Percentiles rank a stretch among this genome's conserved stretches.
Evolutionary conservation across 805 yeast genomes (phyloP).

Genomic region (Candida railenensis): DNA sequence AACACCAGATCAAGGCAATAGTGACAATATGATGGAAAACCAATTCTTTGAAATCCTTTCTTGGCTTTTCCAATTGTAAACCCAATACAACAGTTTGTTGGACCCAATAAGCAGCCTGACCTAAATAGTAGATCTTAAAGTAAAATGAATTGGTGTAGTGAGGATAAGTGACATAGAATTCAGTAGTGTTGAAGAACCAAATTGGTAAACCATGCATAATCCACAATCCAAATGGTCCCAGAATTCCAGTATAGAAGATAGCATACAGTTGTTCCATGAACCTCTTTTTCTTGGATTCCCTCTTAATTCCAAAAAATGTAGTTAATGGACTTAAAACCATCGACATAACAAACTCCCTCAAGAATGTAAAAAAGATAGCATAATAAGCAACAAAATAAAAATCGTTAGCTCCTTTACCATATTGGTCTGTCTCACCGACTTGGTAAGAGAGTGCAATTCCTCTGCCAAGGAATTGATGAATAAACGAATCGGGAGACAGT

Average conservation of each 20-base stretch:
- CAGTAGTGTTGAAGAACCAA: conserved; percentile 86
- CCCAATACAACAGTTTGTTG: conserved; percentile 87
- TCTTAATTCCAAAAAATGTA: conserved; percentile 44
- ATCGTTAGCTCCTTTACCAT: conserved; percentile 88
- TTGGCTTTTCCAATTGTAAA: conserved; percentile 87
- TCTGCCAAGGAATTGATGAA: conserved; percentile 57
- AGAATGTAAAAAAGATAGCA: conserved; percentile 85
- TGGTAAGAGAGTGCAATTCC: conserved; percentile 67
- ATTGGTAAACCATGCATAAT: conserved; percentile 79
- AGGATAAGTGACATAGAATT: conserved; percentile 80
- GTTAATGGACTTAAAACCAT: conserved; percentile 75
- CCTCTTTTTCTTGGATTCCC: conserved; percentile 62
- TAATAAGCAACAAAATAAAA: conserved; percentile 74
- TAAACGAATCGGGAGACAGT: conserved; percentile 55
- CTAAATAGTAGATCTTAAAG: conserved; percentile 80
- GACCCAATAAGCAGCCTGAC: conserved; percentile 97
- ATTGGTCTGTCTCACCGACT: conserved; percentile 60
- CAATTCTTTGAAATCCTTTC: conserved; percentile 90
- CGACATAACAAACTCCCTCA: conserved; percentile 90
- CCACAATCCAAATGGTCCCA: conserved; percentile 86
- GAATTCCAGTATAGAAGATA: conserved; percentile 71
- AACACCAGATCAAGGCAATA: conserved; percentile 77
- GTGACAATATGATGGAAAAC: conserved; percentile 94
- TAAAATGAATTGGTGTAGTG: conserved; percentile 68
- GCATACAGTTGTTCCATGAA: conserved; percentile 94